These are phyloP conservation scores for Curvularia hawaiiensis DNA, from an alignment of 2,329 filamentous ascomycete genomes.

Conservation along the genomic window DNA sequence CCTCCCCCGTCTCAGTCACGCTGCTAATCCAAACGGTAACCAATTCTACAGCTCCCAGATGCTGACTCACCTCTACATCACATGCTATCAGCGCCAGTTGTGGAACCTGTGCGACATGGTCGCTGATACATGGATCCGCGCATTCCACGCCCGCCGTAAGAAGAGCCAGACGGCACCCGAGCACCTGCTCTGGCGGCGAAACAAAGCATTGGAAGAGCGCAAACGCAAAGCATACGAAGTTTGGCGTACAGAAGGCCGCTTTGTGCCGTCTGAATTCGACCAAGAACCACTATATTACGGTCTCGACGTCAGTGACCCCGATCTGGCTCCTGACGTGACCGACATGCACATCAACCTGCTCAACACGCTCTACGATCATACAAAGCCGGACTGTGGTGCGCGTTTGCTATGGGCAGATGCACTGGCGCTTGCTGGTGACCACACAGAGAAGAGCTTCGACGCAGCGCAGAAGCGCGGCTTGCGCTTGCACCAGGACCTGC, in stretches of 20 bases:
- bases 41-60: constrained; percentile 25
- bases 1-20: constrained; percentile 22
- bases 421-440: constrained; percentile 31
- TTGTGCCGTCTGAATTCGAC: constrained; percentile 10
- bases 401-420: constrained; percentile 42
- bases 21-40: neutral
- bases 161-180: neutral
- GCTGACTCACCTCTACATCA: constrained; percentile 36
- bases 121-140: constrained; percentile 43
- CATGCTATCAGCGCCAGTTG: constrained; percentile 19
- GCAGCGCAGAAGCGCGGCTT: neutral
- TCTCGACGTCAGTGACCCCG: constrained; percentile 19
- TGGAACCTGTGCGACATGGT: constrained; percentile 38
- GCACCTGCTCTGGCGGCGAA: constrained; percentile 23
- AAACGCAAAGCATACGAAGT: constrained; percentile 2
- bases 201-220: constrained; percentile 12
- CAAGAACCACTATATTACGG: constrained; percentile 12
- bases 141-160: constrained; percentile 28
- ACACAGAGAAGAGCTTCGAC: constrained; percentile 15
- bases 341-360: constrained; percentile 20
- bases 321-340: constrained; percentile 17
- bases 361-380: constrained; percentile 31
- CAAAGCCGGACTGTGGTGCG: constrained; percentile 25
- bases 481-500: constrained; percentile 22
- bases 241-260: neutral